Base-by-base conservation (phyloP, 805 yeast genomes). In the Starmerella stellata region DNA sequence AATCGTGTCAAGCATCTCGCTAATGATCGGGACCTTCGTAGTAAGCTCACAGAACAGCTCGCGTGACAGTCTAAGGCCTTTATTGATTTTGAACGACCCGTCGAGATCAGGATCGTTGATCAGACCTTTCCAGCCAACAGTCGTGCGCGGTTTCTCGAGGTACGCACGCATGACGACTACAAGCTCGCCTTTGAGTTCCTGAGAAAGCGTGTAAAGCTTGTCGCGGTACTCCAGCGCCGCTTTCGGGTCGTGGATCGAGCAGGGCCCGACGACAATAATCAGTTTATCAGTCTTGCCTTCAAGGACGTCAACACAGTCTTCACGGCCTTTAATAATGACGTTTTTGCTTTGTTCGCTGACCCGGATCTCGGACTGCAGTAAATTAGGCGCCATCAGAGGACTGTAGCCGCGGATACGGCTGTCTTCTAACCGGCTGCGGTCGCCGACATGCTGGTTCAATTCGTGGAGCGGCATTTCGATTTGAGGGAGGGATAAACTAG, bases 61-160 rank as follows among this genome's bases (percentile, higher is more conserved):
- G 60, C 98, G 73, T 4, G 95, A 69, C 44, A 83, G 75, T 55
- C 87, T 69, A 50, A 87, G 69, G 52, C 98, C 98, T 63, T 87
- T 85, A 68, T 87, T 87, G 59, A 87, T 87, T 52, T 83, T 74
- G 74, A 80, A 87, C 38, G 93, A 68, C 44, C 81, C 81, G 59
- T 87, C 93, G 52, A 87, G 77, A 53, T 90, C 94, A 24, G 98
- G 98, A 60, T 87, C 98, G 58, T 87, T 87, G 53, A 87, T 90
- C 49, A 87, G 68, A 50, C 98, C 98, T 64, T 87, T 87, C 98
- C 98, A 87, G 43, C 98, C 98, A 34, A 90, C 96, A 21, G 96
- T 87, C 37, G 98, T 87, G 63, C 98, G 75, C 52, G 98, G 98
- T 63, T 87, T 87, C 60, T 87, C 98, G 54, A 90, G 68, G 65